Evolutionary conservation across 768 basidiomycete species (phyloP), one percentile per base, ranked within the genome.

Genomic region (Russula vinacea): DNA sequence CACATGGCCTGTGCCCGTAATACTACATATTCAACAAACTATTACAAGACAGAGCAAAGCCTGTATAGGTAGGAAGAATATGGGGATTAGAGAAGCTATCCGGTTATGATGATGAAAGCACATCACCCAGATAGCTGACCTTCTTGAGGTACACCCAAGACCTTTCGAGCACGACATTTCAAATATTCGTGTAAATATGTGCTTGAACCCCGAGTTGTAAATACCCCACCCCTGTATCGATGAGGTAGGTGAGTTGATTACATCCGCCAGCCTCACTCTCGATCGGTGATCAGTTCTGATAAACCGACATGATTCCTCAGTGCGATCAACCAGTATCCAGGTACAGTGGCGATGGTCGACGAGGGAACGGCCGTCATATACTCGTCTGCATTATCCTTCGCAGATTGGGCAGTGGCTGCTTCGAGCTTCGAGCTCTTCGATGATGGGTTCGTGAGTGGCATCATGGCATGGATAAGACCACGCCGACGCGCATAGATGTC

Each of bases 251-350:
- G 62, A 98, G 85, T 70, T 81, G 76, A 76, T 91, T 92, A 73
- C 98, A 86, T 7, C 94, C 94, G 50, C 74, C 85, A 66, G 81
- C 92, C 74, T 99, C n/a, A n/a, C n/a, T n/a, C 96, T 62, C 90
- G 87, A 70, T 99, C 94, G 29, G 92, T 96, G 79, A 98, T 92
- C 73, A 94, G 80, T 24, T 95, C 94, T 47, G 83, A 81, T 60
- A 98, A 81, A 56, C 84, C 92, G 60, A 88, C 76, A 74, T 98
- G 94, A 77, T 97, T 98, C 68, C 90, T 86, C n/a, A n/a, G n/a
- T n/a, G n/a, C n/a, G n/a, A n/a, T n/a, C 70, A 97, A 85, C 96
- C 96, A 99, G 83, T 98, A 99, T 71, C 96, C 89, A 56, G 95
- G 92, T 70, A 99, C 92, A 58, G 87, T 81, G 51, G 76, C 74